Evolutionary conservation across 495 filamentous ascomycete genomes (phyloP).

Genomic region (Poronia punctata): DNA sequence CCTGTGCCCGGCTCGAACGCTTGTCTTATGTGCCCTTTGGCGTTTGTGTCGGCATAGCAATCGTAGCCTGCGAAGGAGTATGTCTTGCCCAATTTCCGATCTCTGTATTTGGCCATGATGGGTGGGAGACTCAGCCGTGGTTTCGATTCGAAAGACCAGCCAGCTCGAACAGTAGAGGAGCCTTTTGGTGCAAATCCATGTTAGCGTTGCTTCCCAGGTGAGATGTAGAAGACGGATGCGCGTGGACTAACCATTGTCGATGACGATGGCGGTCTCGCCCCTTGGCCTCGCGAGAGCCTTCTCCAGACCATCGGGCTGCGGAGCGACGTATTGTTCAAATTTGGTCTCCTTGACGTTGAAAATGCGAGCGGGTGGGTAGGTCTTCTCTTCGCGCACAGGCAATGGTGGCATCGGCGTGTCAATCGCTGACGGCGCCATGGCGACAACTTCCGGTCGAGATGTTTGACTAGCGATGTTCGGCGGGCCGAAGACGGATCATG

Average conservation of each 20-base stretch:
- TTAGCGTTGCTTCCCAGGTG: constrained; percentile 10
- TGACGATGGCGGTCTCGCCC: constrained; percentile 71
- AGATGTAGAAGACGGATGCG: background rate
- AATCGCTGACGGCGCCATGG: constrained; percentile 40
- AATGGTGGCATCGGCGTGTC: constrained; percentile 25
- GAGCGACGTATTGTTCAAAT: constrained; percentile 65
- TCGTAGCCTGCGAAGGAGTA: constrained; percentile 88
- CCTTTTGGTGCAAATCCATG: constrained; percentile 46
- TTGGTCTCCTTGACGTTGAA: constrained; percentile 62
- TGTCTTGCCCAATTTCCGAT: constrained; percentile 82
- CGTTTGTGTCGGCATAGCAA: constrained; percentile 88
- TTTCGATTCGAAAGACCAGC: constrained; percentile 82
- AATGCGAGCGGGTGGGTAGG: constrained; percentile 36
- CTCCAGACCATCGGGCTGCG: constrained; percentile 60
- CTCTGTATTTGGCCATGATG: constrained; percentile 87
- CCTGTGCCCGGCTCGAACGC: constrained; percentile 86
- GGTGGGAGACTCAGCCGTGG: constrained; percentile 78
- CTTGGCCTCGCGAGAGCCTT: constrained; percentile 46
- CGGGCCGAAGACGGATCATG: background rate
- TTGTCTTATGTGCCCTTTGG: constrained; percentile 80
- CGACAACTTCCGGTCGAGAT: background rate
- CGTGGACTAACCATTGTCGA: constrained; percentile 77
- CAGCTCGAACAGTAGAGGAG: constrained; percentile 80
- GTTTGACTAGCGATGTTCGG: background rate
- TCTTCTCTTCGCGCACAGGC: constrained; percentile 29